Conservation (phyloP, 2,329 filamentous ascomycete genomes). For the Colletotrichum zoysiae region DNA sequence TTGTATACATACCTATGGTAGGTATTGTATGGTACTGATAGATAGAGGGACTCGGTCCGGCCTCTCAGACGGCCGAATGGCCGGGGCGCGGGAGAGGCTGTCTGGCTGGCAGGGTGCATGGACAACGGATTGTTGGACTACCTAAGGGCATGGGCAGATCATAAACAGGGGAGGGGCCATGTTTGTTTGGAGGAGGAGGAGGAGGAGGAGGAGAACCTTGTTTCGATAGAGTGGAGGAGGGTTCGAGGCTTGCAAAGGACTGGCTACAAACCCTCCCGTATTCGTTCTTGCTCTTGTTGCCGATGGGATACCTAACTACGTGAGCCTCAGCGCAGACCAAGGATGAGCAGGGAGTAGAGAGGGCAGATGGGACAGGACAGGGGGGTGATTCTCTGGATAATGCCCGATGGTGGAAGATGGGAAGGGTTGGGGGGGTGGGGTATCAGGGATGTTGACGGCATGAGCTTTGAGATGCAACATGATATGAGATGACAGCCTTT, state of each 20-base stretch:
- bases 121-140: constrained; percentile 31
- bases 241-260: constrained; percentile 24
- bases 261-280: neutral
- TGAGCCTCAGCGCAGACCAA: constrained; percentile 28
- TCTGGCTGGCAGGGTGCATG: constrained; percentile 30
- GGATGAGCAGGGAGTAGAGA: constrained; percentile 11
- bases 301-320: neutral
- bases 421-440: constrained; percentile 18
- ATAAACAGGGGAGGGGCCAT: constrained; percentile 33
- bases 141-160: constrained; percentile 37
- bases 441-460: constrained; percentile 36
- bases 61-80: constrained; percentile 22
- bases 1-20: constrained; percentile 20
- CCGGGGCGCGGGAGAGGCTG: constrained; percentile 34
- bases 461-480: constrained; percentile 39
- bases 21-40: constrained; percentile 1
- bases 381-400: constrained; percentile 14
- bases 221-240: constrained; percentile 3
- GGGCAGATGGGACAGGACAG: neutral
- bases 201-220: constrained; percentile 18
- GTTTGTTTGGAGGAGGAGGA: constrained; percentile 1
- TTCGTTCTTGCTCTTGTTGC: constrained; percentile 4
- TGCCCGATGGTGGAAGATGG: constrained; percentile 13
- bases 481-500: constrained; percentile 39
- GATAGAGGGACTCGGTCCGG: constrained; percentile 18